These are phyloP conservation scores for Mycena capillaripes DNA, from an alignment of 768 basidiomycete genomes.

Conservation along the genomic window DNA sequence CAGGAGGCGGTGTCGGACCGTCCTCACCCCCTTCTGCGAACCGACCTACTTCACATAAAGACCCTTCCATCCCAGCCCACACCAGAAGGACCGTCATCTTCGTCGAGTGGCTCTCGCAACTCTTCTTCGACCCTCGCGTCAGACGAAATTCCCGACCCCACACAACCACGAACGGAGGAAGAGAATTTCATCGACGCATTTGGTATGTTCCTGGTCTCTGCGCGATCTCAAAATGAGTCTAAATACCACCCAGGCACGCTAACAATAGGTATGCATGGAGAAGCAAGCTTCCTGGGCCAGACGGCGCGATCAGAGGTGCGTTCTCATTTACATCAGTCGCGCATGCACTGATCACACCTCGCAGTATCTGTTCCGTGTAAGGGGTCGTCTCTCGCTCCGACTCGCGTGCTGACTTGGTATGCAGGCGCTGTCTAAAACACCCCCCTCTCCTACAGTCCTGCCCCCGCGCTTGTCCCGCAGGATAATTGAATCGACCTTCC, in stretches of 20 bases:
- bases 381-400: background rate
- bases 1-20: constrained; percentile 64
- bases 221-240: background rate
- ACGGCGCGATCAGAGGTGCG: constrained; percentile 79
- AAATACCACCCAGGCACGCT: constrained; percentile 61
- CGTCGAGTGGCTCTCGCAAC: constrained; percentile 14
- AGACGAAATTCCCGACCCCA: constrained; percentile 13
- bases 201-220: constrained; percentile 37
- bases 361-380: constrained; percentile 73
- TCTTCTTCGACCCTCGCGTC: constrained; percentile 19
- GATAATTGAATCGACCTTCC: constrained; percentile 53
- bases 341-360: constrained; percentile 12
- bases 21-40: constrained; percentile 63
- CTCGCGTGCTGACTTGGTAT: background rate
- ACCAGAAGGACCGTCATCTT: background rate
- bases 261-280: constrained; percentile 67
- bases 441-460: constrained; percentile 16
- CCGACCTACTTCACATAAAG: constrained; percentile 48
- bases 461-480: constrained; percentile 55
- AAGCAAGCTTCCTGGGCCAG: constrained; percentile 70
- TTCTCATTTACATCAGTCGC: background rate
- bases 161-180: constrained; percentile 39
- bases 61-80: constrained; percentile 5
- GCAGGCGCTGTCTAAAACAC: constrained; percentile 45
- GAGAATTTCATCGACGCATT: constrained; percentile 61